A percentile compares a stretch with the other conserved stretches of the same genome.
Evolutionary conservation across 139 green algal genomes (phyloP).

Genomic region (Prasinococcaceae sp.): DNA sequence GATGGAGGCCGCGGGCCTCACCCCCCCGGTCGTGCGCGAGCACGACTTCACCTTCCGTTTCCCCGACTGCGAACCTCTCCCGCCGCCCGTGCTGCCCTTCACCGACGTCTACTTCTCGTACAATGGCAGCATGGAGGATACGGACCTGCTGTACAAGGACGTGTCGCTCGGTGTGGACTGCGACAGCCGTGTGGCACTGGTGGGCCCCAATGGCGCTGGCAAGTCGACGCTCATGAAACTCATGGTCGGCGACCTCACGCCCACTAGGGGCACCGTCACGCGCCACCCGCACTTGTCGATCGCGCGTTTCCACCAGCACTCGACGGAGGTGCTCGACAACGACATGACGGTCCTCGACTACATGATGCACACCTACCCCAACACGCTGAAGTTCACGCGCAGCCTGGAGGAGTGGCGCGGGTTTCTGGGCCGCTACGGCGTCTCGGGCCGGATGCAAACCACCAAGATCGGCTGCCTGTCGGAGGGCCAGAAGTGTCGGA

Average conservation of each 20-base stretch:
- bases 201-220: conserved; percentile 75
- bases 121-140: conserved; percentile 20
- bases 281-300: conserved; percentile 88
- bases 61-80: conserved; percentile 75
- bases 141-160: conserved; percentile 61
- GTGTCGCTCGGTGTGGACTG: conserved; percentile 88
- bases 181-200: conserved; percentile 83
- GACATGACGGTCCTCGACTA: conserved; percentile 36
- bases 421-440: conserved; percentile 51
- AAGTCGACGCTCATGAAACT: conserved; percentile 97
- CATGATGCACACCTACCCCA: conserved; percentile 35
- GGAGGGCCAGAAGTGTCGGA: conserved; percentile 72
- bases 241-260: conserved; percentile 79
- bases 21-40: conserved; percentile 58
- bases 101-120: conserved; percentile 28
- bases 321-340: conserved; percentile 19
- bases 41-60: conserved; percentile 67
- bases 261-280: conserved; percentile 77
- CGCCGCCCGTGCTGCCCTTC: conserved; percentile 68
- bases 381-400: conserved; percentile 29
- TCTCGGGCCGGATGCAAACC: conserved; percentile 52
- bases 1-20: conserved; percentile 77
- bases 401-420: conserved; percentile 45
- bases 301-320: conserved; percentile 62
- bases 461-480: conserved; percentile 59